Evolutionary conservation across 495 filamentous ascomycete genomes (phyloP), one percentile per base, ranked within the genome.

Genomic region (Mytilinidion resinicola): DNA sequence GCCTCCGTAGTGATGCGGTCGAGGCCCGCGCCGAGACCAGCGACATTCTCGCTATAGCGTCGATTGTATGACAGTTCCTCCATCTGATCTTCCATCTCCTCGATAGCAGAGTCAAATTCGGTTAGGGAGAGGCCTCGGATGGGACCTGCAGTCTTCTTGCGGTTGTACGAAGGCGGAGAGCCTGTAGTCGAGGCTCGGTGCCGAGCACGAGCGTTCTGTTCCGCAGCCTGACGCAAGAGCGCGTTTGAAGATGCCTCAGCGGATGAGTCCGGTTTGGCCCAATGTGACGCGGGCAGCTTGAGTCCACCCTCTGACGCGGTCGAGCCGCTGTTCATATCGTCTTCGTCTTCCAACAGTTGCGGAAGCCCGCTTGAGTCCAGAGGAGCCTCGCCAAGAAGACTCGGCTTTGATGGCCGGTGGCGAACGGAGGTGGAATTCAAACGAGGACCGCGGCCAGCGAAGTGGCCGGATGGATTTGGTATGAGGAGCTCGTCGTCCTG

Each of bases 331-430:
- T 89, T 87, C 44, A 88, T 83, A 46, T 91, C 90, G 66, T 90
- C 88, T 47, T 91, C 88, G 51, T 89, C 87, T 69, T 95, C 89
- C 41, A 85, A 85, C 43, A 95, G 80, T 51, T 88, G 90, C 20
- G 85, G 85, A 10, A 95, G 77, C 66, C 84, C 83, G 8, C 75
- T 10, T 4, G 17, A 19, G 46, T 49, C 78, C 30, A 83, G 78
- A 61, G 90, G 87, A 56, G 81, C 85, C 66, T 91, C 88, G 55
- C 87, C 89, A 19, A 93, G 76, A 73, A 96, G 83, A 69, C 90
- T 95, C 41, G 89, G 89, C 46, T 90, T 82, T 11, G 91, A 95
- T 1, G 88, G 85, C 46, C 91, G 82, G 63, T 91, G 88, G 65
- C 65, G 95, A 4, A 65, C 34, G 33, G 59, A 48, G 20, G 19